Evolutionary conservation across 1,139 yeast genomes (phyloP), one percentile per base, ranked within the genome.

Genomic region (Suhomyces bokatorum): DNA sequence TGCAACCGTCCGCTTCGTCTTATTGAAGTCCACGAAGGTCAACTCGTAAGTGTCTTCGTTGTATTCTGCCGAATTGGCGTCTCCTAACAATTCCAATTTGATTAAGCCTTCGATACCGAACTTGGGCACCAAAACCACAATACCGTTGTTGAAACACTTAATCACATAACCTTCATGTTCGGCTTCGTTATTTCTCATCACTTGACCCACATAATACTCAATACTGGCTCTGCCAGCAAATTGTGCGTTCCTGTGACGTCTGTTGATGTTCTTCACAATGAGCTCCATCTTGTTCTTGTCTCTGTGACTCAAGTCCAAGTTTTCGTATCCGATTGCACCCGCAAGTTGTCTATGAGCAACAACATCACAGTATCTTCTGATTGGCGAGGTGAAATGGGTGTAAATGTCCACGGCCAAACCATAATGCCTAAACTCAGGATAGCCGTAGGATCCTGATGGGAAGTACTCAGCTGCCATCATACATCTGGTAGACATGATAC

Each of bases 381-480:
- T 95, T 12, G 99, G 99, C 1, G 98, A 90, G 1, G 99, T 95
- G 73, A 91, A 95, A 76, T 95, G 99, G 0, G 99, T 95, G 66
- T 95, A 95, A 38, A 95, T 95, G 57, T 90, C 97, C 43, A 93
- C 91, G 1, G 99, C 99, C 49, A 95, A 77, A 62, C 99, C 99
- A 66, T 95, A 95, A 74, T 95, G 99, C 50, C 85, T 83, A 70
- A 89, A 95, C 54, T 95, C 99, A n/a, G 96, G 83, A 59, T 88
- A 88, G 7, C 96, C 88, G 58, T 77, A 88, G 13, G 87, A 81
- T n/a, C 99, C 99, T 0, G 97, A 81, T 7, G 96, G 84, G 73
- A 95, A 95, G 63, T 95, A 95, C 60, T 93, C 98, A 1, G 99
- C 99, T 2, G 99, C 97, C 87, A 90, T 88, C 99, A 95, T 95